Evolutionary conservation across 768 basidiomycete genomes (phyloP), one percentile per base, ranked within the genome.

Genomic region (Suillus americanus): DNA sequence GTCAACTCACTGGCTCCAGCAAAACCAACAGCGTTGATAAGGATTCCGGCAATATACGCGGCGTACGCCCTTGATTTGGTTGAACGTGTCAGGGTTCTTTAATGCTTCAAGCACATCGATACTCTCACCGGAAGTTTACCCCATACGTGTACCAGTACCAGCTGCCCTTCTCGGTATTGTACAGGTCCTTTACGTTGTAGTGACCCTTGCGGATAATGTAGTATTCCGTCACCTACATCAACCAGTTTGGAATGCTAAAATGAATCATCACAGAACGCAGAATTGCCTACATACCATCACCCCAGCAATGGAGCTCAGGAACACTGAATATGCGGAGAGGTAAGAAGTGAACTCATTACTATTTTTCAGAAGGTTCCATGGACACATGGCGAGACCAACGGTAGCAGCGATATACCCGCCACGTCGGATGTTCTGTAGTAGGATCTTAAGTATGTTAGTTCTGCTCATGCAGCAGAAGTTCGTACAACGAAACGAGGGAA

Each of bases 341-440:
- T 94, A 94, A 38, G 89, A 89, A 5, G 90, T 89, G 76, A 94
- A 94, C 66, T 79, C 83, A 71, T 88, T 92, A 75, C 87, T 89
- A 65, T 80, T 85, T 73, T 88, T 86, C 68, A 91, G 80, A 41
- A 92, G 71, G 69, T 90, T 89, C 91, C 91, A 92, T 2, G 89
- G 91, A 43, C 87, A 83, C 80, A 91, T 91, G 75, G 81, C 85
- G 38, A 93, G 71, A 5, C 92, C 92, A 46, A 92, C 87, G 55
- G 89, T 80, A 9, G 91, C 91, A n/a, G 88, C 89, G 55, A 94
- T 77, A 76, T 90, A 95, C 18, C 92, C 92, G 35, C 94, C 92
- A 23, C 92, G 85, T 25, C 92, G 87, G 72, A 95, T 94, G 72
- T 90, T 93, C 87, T 89, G 64, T 2, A 40, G 12, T 57, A 10